These are phyloP conservation scores for Saccharomyces pastorianus DNA, from an alignment of 1,139 yeast species.

Conservation along the genomic window DNA sequence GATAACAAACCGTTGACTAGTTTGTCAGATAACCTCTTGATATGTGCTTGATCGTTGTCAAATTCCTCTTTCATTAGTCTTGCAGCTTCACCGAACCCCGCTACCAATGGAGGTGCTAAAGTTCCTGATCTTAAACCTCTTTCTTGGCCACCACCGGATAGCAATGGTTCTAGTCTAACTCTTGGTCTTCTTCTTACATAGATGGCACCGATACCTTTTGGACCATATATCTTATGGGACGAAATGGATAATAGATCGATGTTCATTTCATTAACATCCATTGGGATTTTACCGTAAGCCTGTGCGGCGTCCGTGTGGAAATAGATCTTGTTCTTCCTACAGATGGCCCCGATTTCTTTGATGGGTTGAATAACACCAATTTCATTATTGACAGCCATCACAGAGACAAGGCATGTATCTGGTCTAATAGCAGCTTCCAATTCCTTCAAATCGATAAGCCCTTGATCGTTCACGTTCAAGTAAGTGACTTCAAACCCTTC, in stretches of 20 bases:
- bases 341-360: slow-evolving; percentile 83
- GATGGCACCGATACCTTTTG: slow-evolving; percentile 95
- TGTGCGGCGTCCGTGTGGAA: slow-evolving; percentile 99
- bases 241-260: slow-evolving; percentile 90
- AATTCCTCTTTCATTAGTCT: slow-evolving; percentile 68
- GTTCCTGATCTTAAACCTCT: slow-evolving; percentile 97
- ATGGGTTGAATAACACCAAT: slow-evolving; percentile 96
- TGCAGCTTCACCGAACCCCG: slow-evolving; percentile 97
- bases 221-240: slow-evolving; percentile 95
- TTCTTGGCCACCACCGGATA: slow-evolving; percentile 98
- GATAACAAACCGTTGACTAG: slow-evolving; percentile 65
- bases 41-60: slow-evolving; percentile 66
- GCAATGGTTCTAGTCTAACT: slow-evolving; percentile 89
- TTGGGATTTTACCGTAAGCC: slow-evolving; percentile 87
- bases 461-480: slow-evolving; percentile 74
- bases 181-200: slow-evolving; percentile 96
- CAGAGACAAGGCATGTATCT: slow-evolving; percentile 84
- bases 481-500: slow-evolving; percentile 96
- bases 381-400: slow-evolving; percentile 97
- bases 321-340: slow-evolving; percentile 79
- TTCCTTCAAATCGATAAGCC: slow-evolving; percentile 69
- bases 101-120: slow-evolving; percentile 86
- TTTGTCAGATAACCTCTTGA: slow-evolving; percentile 60
- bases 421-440: slow-evolving; percentile 79
- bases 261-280: slow-evolving; percentile 89